Evolutionary conservation across 2,329 filamentous ascomycete species (phyloP).

Genomic region (Diaporthe sp.): DNA sequence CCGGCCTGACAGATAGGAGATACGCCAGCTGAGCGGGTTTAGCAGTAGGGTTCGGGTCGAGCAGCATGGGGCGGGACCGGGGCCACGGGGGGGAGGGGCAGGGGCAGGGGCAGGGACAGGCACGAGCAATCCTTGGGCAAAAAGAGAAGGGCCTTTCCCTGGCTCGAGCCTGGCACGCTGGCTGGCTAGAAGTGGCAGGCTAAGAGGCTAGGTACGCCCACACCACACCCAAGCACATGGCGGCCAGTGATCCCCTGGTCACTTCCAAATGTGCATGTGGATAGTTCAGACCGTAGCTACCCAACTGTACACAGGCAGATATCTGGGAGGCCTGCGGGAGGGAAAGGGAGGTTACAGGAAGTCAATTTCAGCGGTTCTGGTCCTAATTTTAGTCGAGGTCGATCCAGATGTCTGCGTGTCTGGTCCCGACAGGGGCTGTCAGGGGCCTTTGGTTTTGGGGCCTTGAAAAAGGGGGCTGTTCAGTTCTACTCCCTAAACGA

Average conservation of each 20-base stretch:
- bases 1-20: neutral
- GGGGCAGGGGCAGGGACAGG: neutral
- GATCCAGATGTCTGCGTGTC: slow-evolving; percentile 26
- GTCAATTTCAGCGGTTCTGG: slow-evolving; percentile 22
- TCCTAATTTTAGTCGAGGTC: slow-evolving; percentile 31
- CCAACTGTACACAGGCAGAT: neutral
- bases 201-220: too few species aligned
- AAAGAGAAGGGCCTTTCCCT: too few species aligned
- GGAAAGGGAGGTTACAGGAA: slow-evolving; percentile 12
- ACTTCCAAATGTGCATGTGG: neutral
- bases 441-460: slow-evolving; percentile 12
- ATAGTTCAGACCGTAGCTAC: neutral
- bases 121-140: slow-evolving; percentile 13
- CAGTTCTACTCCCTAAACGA: neutral
- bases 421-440: slow-evolving; percentile 19
- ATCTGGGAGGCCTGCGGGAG: slow-evolving; percentile 13
- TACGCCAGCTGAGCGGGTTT: neutral
- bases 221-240: neutral
- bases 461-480: slow-evolving; percentile 8
- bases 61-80: neutral
- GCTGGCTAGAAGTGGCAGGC: too few species aligned
- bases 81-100: too few species aligned
- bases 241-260: neutral
- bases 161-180: too few species aligned
- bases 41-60: slow-evolving; percentile 19